Evolutionary conservation across 331 rosid genomes (phyloP).

Genomic region (Malus hybrid): DNA sequence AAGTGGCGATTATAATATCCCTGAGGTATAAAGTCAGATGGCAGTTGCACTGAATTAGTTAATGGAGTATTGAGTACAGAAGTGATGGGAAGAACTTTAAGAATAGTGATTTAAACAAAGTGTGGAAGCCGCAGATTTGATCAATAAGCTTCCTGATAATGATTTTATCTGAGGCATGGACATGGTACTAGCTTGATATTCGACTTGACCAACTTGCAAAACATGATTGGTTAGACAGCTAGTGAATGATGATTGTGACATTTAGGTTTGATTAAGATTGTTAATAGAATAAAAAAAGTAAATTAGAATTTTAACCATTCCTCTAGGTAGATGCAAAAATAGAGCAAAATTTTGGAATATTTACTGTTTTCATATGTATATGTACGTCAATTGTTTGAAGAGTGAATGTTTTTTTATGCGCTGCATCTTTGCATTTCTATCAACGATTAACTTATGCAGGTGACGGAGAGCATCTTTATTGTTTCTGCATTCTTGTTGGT

Average conservation of each 20-base stretch:
- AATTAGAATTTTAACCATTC: background rate
- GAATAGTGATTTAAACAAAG: background rate
- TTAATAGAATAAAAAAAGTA: background rate
- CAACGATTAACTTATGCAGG: background rate
- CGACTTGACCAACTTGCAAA: background rate
- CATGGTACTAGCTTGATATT: background rate
- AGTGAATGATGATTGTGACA: background rate
- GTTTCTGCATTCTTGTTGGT: background rate
- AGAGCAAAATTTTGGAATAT: background rate
- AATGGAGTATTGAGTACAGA: background rate
- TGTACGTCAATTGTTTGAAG: background rate
- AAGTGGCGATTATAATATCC: background rate
- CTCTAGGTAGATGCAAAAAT: background rate
- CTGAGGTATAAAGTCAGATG: conserved; percentile 9
- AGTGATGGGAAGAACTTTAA: background rate
- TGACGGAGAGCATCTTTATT: background rate
- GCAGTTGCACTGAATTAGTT: background rate
- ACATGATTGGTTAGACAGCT: background rate
- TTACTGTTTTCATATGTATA: too few species aligned
- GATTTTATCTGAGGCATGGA: background rate
- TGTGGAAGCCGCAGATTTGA: background rate
- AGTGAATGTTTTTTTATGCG: background rate
- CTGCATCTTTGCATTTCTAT: background rate
- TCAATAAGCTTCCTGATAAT: background rate
- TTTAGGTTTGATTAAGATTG: background rate